phyloP scores from a whole-genome alignment of 495 filamentous ascomycete genomes.

The Annulohypoxylon stygium region DNA sequence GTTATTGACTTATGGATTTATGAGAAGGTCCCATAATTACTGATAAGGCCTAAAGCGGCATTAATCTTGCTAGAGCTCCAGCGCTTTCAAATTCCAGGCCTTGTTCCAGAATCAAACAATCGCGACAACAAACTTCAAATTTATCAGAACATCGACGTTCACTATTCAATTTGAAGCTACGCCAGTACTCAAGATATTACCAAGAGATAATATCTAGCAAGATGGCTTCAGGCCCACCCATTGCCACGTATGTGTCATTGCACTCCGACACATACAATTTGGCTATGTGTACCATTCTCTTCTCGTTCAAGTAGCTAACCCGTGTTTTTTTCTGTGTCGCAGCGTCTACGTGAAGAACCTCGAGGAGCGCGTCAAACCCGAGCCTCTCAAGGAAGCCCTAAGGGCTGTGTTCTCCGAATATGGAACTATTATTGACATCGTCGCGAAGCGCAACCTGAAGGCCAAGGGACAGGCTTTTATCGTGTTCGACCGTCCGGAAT shows the following conservation, averaged over 20 bases:
- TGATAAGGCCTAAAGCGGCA: constrained; percentile 14
- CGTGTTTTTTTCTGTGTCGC: neutral
- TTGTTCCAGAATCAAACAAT: neutral
- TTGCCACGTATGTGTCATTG: constrained; percentile 76
- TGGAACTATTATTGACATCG: constrained; percentile 89
- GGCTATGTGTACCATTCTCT: constrained; percentile 30
- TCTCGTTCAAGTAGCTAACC: constrained; percentile 43
- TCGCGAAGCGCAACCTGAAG: constrained; percentile 91
- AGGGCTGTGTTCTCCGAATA: constrained; percentile 88
- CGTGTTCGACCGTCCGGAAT: constrained; percentile 84
- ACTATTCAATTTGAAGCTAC: constrained; percentile 1
- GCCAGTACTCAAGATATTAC: neutral
- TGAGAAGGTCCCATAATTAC: neutral
- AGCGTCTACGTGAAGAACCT: constrained; percentile 87
- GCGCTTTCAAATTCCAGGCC: neutral
- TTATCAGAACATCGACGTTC: neutral
- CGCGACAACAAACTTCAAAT: constrained; percentile 18
- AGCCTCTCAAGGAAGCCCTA: constrained; percentile 79
- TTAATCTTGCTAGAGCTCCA: neutral
- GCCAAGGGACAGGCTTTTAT: constrained; percentile 97
- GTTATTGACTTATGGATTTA: neutral
- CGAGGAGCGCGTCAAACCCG: constrained; percentile 90
- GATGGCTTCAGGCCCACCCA: constrained; percentile 59
- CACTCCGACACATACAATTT: constrained; percentile 70
- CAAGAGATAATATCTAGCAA: constrained; percentile 26